Conservation (phyloP, 352 stramenopile species). For the Pythium biforme region DNA sequence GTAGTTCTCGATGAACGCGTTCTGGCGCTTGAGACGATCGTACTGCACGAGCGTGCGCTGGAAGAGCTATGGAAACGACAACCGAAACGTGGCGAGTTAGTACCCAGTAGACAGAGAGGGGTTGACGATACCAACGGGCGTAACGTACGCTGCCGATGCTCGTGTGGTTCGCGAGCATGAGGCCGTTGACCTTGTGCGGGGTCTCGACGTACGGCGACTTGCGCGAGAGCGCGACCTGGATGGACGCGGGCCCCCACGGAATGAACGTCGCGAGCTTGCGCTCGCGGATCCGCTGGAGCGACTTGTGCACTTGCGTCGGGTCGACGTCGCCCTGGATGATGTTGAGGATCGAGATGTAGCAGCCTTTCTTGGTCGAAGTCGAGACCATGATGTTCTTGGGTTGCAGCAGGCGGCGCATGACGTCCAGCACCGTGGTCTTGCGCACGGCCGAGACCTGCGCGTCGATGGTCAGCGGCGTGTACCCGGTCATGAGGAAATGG, state of each 20-base stretch:
- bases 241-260: slow-evolving; percentile 97
- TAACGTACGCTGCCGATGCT: slow-evolving; percentile 87
- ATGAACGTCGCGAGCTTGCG: slow-evolving; percentile 97
- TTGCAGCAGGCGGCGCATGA: slow-evolving; percentile 95
- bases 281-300: slow-evolving; percentile 97
- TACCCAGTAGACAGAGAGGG: no score
- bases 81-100: not conserved
- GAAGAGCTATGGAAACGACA: slow-evolving; percentile 44
- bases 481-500: slow-evolving; percentile 99
- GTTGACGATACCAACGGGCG: not conserved
- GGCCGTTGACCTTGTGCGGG: slow-evolving; percentile 95
- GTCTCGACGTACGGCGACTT: slow-evolving; percentile 98
- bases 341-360: slow-evolving; percentile 99
- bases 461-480: slow-evolving; percentile 97
- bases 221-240: slow-evolving; percentile 97
- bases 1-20: slow-evolving; percentile 99
- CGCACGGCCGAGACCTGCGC: slow-evolving; percentile 89
- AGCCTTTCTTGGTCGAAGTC: slow-evolving; percentile 94
- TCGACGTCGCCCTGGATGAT: slow-evolving; percentile 99
- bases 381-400: slow-evolving; percentile 99
- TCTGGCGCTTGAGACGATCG: slow-evolving; percentile 96
- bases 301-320: slow-evolving; percentile 98
- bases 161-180: slow-evolving; percentile 99
- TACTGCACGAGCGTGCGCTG: slow-evolving; percentile 95
- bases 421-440: slow-evolving; percentile 99